Evolutionary conservation across 1,139 yeast genomes (phyloP), one percentile per base, ranked within the genome.

Genomic region (Yamadazyma taylorii): DNA sequence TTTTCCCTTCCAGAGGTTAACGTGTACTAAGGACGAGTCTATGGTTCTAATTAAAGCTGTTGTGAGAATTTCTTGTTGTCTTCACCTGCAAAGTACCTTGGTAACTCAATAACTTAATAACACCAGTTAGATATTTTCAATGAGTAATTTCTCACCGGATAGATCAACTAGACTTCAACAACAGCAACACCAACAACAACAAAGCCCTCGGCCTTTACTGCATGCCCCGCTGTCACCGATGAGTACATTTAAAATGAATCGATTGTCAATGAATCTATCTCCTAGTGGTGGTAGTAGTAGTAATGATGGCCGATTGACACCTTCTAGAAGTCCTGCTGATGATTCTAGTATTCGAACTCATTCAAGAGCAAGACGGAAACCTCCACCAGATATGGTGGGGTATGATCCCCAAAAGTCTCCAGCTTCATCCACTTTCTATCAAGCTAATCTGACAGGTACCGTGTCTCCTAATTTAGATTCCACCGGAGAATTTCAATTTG

Each of bases 321-420:
- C 14, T 5, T 13, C 23, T 9, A 29, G 9, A 24, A 24, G 25
- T 12, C 25, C 25, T 5, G 13, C 28, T 6, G 28, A 14, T 5
- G 16, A 11, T 24, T 8, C 26, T n/a, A 16, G 30, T 17, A 16
- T 16, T 5, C 8, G 9, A 10, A 27, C 12, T 16, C 30, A 19
- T 8, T 24, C 28, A 15, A 16, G 19, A 17, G 30, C 24, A 2
- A 32, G 48, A 35, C 38, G 48, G 13, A 45, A 41, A 31, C 47
- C 47, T 3, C 48, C 48, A 4, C 47, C 47, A 8, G 45, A 43
- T 27, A 24, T 39, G 15, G 26, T 12, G 25, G 13, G 13, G 5
- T 5, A 5, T n/a, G 25, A 12, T 12, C 5, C 25, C 8, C 21
- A 19, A 8, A 19, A 19, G 8, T 19, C 21, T 19, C 21, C 21